These are phyloP conservation scores for Colletotrichum sp. DNA, from an alignment of 2,329 filamentous ascomycete genomes.

Conservation along the genomic window DNA sequence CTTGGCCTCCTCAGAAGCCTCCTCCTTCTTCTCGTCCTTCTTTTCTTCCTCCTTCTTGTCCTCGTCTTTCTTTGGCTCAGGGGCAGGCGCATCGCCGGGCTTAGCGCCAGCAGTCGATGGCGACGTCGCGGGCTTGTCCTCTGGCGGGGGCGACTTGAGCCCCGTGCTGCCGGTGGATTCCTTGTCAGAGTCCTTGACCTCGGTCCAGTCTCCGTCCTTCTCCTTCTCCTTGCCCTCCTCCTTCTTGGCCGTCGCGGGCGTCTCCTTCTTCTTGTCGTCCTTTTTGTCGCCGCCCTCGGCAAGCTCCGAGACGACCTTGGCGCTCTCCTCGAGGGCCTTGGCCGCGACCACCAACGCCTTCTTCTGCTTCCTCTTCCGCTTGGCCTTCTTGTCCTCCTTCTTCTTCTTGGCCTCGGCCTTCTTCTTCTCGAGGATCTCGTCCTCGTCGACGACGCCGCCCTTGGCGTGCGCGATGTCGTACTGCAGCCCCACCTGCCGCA, in stretches of 20 bases:
- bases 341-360: conserved; percentile 9
- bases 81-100: neutral
- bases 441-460: conserved; percentile 57
- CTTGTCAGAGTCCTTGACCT: conserved; percentile 8
- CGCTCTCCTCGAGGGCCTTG: conserved; percentile 22
- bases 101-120: neutral
- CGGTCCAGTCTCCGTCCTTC: conserved; percentile 7
- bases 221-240: conserved; percentile 22
- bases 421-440: conserved; percentile 37
- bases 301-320: conserved; percentile 20
- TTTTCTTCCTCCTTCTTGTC: neutral
- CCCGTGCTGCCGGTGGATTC: neutral
- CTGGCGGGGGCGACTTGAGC: neutral
- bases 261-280: conserved; percentile 9
- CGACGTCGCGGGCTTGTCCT: neutral
- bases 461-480: conserved; percentile 68
- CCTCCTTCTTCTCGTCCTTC: neutral
- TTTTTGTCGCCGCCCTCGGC: conserved; percentile 10
- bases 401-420: conserved; percentile 30
- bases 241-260: conserved; percentile 18
- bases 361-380: conserved; percentile 25
- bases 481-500: conserved; percentile 63
- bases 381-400: conserved; percentile 29
- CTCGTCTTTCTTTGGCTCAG: conserved; percentile 4
- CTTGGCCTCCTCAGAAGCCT: neutral